Conservation (phyloP, 176 grass and related monocot species). For the Saccharum officinarum region DNA sequence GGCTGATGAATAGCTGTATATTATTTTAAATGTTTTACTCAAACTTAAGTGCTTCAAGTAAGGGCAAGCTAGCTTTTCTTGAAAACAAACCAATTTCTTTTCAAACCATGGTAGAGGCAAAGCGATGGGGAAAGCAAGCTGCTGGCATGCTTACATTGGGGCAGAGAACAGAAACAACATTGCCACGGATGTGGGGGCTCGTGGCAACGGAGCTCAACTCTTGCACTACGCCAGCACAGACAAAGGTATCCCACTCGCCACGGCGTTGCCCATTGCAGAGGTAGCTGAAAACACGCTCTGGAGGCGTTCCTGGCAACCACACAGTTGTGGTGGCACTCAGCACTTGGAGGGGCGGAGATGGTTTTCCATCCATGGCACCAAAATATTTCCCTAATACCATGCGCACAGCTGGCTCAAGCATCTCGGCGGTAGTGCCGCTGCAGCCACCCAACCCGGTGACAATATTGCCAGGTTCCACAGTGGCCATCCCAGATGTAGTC, state of each 20-base stretch:
- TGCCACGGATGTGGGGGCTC: neutral
- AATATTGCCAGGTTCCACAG: neutral
- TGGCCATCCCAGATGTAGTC: neutral
- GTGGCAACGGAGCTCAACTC: neutral
- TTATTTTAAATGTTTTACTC: neutral
- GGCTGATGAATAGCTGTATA: neutral
- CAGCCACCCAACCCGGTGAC: neutral
- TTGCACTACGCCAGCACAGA: neutral
- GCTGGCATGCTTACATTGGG: slow-evolving; percentile 32
- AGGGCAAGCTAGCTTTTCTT: neutral
- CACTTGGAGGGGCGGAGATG: neutral
- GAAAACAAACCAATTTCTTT: neutral
- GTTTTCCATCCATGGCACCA: neutral
- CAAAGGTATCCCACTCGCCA: neutral
- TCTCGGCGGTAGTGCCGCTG: neutral
- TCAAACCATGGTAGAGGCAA: neutral
- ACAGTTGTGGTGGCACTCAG: slow-evolving; percentile 1
- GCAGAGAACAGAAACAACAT: neutral
- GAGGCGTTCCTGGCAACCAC: neutral
- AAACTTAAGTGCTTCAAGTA: neutral
- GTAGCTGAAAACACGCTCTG: neutral
- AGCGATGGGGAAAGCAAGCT: neutral
- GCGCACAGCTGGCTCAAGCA: neutral
- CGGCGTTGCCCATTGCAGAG: neutral
- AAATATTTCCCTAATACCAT: neutral